Evolutionary conservation across 1,284 basidiomycete genomes (phyloP), one percentile per base, ranked within the genome.

Genomic region (Rhodotorula sp.): DNA sequence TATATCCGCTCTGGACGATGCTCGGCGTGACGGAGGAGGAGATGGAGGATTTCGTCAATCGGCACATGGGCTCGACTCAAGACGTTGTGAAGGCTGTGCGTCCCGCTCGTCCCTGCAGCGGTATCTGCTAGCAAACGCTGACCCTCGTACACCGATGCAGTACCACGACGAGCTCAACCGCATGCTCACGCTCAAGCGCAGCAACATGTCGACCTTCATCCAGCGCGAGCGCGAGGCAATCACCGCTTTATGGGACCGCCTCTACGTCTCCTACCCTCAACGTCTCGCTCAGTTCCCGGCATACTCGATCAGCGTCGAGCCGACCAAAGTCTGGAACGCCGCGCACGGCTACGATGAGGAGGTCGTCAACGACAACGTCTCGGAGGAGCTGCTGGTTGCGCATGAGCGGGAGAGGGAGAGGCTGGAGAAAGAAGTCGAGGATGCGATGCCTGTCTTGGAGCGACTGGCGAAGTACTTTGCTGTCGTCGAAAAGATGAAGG

Each of bases 121-220:
- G n/a, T 52, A 34, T 17, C 17, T n/a, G 8, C 32, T 15, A 15
- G 6, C n/a, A 3, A n/a, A 24, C 27, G 24, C 48, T 36, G 5
- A 52, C 46, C 27, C 48, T 29, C 51, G 64, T 4, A 32, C 32
- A 55, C 57, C 4, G 27, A 15, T 36, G 39, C 68, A 84, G 78
- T 99, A 99, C 78, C 90, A 94, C 76, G 86, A 86, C 59, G 96
- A 99, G 80, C 83, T 97, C 48, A 90, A 91, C 67, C 86, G 94
- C 66, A 94, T 98, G 88, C 82, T 92, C 30, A 89, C 91, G 77
- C 81, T 97, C 63, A 94, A 94, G 82, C 84, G 90, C 62, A 89
- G 94, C 75, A 87, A 90, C 66, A 91, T 99, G 87, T 87, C 88
- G 57, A 84, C 87, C 20, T 98, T 98, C 80, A 87, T 99, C 57